Base-by-base conservation (phyloP, 2,329 filamentous ascomycete genomes). In the Colletotrichum orbiculare region DNA sequence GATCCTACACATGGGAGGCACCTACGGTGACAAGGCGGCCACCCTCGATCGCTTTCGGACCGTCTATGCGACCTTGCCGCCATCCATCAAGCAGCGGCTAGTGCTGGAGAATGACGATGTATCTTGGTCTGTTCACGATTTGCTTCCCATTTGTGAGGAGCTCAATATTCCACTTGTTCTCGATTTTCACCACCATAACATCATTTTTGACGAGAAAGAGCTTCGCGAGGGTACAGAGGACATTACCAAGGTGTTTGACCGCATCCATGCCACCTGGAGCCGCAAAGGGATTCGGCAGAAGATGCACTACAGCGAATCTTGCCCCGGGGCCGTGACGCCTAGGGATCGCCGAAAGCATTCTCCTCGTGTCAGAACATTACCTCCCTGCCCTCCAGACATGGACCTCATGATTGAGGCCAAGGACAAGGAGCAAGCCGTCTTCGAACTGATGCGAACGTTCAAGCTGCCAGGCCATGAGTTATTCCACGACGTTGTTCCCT, bases 341-440 rank as follows among this genome's bases (percentile, higher is more conserved):
- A 85, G 88, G 0, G 91, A 97, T 69, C 84, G 94, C 35, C 86
- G 95, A 64, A 97, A 97, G 77, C 95, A 98, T 73, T 93, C 89
- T 41, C 85, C 93, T 0, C 87, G 95, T 8, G 93, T 97, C 2
- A 84, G 85, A 69, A 91, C 89, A 1, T 78, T 98, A 1, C 95
- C 95, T 1, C 94, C 95, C 0, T 97, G 95, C 71, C 84, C 89
- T 4, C 81, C 87, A 1, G 89, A 91, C 38, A 96, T 96, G 91
- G 95, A 97, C 73, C 82, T 98, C n/a, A 98, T 98, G 95, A 97
- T 98, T 66, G 95, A 98, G 79, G 95, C 95, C 52, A 98, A 98
- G 76, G 95, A 97, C 74, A 98, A 98, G 77, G 95, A 98, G 75
- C 95, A 98, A 76, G 94, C 95, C 0, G 93, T 97, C 0, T 97